phyloP scores from a whole-genome alignment of 345 rosid species.

The Corchorus capsularis region DNA sequence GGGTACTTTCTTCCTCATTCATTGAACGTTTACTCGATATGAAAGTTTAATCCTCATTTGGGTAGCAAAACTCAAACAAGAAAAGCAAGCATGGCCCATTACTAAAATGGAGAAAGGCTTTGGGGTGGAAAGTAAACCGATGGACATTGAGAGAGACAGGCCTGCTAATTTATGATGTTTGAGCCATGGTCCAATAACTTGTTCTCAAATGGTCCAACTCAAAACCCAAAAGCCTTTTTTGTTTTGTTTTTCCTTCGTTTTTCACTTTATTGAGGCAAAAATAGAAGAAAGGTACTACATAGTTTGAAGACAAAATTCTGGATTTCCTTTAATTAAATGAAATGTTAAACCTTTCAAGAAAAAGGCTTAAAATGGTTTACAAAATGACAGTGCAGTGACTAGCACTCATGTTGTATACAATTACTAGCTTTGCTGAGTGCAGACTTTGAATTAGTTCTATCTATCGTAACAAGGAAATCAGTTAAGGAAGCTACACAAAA shows the following conservation, averaged over 20 bases:
- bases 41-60: no score
- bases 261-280: no score
- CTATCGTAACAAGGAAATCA: slow-evolving; percentile 5
- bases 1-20: background rate
- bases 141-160: background rate
- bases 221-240: background rate
- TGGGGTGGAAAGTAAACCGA: background rate
- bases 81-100: no score
- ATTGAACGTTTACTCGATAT: background rate
- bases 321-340: background rate
- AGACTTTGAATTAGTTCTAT: background rate
- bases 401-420: slow-evolving; percentile 16
- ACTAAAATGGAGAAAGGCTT: background rate
- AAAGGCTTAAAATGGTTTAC: slow-evolving; percentile 3
- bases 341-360: background rate
- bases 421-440: slow-evolving; percentile 20
- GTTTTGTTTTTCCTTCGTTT: no score
- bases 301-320: background rate
- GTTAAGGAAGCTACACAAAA: slow-evolving; percentile 59
- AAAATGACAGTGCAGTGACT: background rate
- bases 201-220: background rate
- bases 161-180: background rate
- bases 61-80: no score
- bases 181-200: background rate
- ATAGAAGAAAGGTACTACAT: background rate